phyloP scores from a whole-genome alignment of 129 eudicot genomes.

The Sambucus nigra region DNA sequence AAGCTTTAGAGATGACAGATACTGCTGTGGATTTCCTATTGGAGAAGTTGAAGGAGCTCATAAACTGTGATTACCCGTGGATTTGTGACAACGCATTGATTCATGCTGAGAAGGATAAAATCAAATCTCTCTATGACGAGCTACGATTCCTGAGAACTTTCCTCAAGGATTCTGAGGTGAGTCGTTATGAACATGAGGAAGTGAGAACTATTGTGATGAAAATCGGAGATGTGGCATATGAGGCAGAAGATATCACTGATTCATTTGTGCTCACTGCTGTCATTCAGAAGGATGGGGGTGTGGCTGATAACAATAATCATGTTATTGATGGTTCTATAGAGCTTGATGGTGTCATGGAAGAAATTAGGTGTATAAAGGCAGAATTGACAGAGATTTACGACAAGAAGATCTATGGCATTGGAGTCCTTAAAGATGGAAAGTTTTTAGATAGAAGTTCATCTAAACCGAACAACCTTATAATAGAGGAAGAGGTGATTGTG shows the following conservation, averaged over 20 bases:
- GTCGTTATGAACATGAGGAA: background rate
- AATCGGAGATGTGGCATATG: background rate
- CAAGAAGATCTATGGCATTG: background rate
- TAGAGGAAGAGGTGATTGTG: conserved; percentile 13
- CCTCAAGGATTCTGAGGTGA: background rate
- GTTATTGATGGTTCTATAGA: background rate
- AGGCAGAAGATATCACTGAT: background rate
- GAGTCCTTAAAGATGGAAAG: background rate
- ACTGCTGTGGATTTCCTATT: background rate
- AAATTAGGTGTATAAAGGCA: background rate
- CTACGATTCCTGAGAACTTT: background rate
- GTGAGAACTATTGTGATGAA: background rate
- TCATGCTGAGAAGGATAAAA: background rate
- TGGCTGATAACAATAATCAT: background rate
- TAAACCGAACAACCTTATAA: conserved; percentile 3
- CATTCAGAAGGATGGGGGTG: background rate
- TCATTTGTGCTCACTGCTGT: background rate
- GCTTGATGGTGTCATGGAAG: background rate
- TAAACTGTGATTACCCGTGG: background rate
- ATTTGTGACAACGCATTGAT: background rate
- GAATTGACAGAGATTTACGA: background rate
- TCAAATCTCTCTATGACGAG: background rate
- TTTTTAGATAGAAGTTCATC: background rate
- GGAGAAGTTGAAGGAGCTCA: background rate
- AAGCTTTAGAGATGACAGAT: background rate